Evolutionary conservation across 23 red algal genomes (phyloP), one percentile per base, ranked within the genome.

Genomic region (Gracilariopsis chorda): DNA sequence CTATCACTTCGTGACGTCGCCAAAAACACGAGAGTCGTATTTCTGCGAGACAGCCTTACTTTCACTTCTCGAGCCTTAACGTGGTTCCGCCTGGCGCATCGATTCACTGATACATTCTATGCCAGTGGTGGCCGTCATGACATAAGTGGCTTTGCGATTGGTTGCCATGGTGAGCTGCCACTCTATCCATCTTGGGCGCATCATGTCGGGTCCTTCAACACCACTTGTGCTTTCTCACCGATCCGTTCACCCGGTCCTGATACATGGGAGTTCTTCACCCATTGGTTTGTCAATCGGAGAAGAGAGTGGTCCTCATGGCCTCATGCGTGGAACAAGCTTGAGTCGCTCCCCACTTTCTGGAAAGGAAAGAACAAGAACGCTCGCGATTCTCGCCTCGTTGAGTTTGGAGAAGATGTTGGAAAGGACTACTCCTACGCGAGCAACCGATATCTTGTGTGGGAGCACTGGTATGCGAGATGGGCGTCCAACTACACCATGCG

Each of bases 231-330:
- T 14, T 86, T 69, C 39, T 44, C 82, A 7, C 82, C 82, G 2
- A 52, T 71, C 30, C 82, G 82, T 9, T 25, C 82, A 24, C 33
- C 32, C 71, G 57, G 82, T 0, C 57, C 40, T 23, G 59, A 73
- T 46, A 35, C 48, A 17, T 86, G 82, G 82, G 36, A 45, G 48
- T 86, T 86, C 39, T 86, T 86, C 48, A 45, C 27, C 29, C 58
- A 86, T 43, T 86, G 82, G 82, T 86, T 51, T 65, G 44, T 34
- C 21, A 52, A 45, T 13, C 59, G 63, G 12, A 67, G 63, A 55
- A 61, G 82, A 53, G 82, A 86, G 17, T 86, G 82, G 82, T 42
- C 71, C 14, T 70, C 60, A 44, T 86, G 82, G 82, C 82, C 82
- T 7, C 82, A 86, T 42, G 71, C 63, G 36, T 86, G 82, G 82